These are phyloP conservation scores for Epichloe brachyelytri DNA, from an alignment of 2,329 filamentous ascomycete species.

Conservation along the genomic window DNA sequence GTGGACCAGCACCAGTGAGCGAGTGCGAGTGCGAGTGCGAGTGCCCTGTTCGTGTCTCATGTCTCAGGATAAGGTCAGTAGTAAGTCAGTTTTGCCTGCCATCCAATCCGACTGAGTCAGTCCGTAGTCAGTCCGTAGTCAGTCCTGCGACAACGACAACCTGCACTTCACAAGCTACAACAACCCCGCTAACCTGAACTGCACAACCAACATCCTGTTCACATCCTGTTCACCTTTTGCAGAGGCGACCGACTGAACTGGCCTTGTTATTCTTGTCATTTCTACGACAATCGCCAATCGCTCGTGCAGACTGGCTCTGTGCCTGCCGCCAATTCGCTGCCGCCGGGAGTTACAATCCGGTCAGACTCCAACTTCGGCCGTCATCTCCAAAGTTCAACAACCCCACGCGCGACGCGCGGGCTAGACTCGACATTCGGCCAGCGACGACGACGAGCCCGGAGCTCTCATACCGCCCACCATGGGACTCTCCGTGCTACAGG, in stretches of 20 bases:
- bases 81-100: background rate
- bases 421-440: background rate
- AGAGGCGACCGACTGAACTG: too few relatives aligned
- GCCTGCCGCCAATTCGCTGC: background rate
- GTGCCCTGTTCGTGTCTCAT: background rate
- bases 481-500: constrained; percentile 72
- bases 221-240: background rate
- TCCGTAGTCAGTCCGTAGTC: background rate
- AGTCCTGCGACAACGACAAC: background rate
- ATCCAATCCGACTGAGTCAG: background rate
- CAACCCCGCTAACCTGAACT: background rate
- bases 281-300: too few relatives aligned
- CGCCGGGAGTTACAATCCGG: background rate
- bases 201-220: background rate
- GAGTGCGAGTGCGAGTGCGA: too few relatives aligned
- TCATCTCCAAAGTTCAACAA: background rate
- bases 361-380: background rate
- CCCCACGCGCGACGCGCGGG: background rate
- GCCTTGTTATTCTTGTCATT: background rate
- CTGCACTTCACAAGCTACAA: background rate
- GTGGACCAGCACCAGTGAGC: too few relatives aligned
- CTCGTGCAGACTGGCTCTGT: constrained; percentile 2
- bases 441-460: constrained; percentile 2
- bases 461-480: constrained; percentile 40
- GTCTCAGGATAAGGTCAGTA: background rate